Base-by-base conservation (phyloP, 768 basidiomycete species). In the Lentinula sp. region DNA sequence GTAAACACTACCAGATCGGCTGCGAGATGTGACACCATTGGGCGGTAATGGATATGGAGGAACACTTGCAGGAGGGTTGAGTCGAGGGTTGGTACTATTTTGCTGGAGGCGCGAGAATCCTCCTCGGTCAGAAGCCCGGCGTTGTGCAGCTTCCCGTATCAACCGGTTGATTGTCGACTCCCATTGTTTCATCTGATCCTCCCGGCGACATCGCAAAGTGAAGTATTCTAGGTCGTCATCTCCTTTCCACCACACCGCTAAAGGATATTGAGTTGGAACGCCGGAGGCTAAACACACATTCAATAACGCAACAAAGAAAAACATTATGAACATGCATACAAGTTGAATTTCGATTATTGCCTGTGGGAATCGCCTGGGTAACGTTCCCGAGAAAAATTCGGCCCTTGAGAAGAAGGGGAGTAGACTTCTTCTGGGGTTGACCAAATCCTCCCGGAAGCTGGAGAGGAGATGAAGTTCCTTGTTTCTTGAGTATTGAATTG, bases 341-440 rank as follows among this genome's bases (percentile, higher is more conserved):
- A 64, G 79, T 77, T 28, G 83, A 83, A 56, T 77, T 79, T 66
- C 82, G 48, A 20, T 46, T 80, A n/a, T 83, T 74, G 6, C 82
- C 79, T 8, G 76, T 79, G 41, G 89, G 81, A 58, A 84, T 77
- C 13, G 93, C 92, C 65, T 88, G 83, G 0, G 93, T 95, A 56
- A 98, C 93, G 68, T 98, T 99, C 65, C 95, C 94, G 66, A 98
- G 79, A 75, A 97, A 98, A 63, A 99, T 98, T 33, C 97, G 87
- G 4, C 97, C 97, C 69, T 99, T 99, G 61, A 99, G 77, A 23
- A 95, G 82, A 37, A 98, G 83, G 28, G 88, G 88, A 0, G 91
- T 90, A 66, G 77, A 88, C 72, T 88, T 89, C 74, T 87, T 87
- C 76, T 87, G 84, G 16, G 81, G 79, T 35, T 85, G 81, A 37